Percentiles rank a stretch among this genome's conserved stretches.
Evolutionary conservation across 1,284 basidiomycete genomes (phyloP).

Genomic region (Sutorius eximius): DNA sequence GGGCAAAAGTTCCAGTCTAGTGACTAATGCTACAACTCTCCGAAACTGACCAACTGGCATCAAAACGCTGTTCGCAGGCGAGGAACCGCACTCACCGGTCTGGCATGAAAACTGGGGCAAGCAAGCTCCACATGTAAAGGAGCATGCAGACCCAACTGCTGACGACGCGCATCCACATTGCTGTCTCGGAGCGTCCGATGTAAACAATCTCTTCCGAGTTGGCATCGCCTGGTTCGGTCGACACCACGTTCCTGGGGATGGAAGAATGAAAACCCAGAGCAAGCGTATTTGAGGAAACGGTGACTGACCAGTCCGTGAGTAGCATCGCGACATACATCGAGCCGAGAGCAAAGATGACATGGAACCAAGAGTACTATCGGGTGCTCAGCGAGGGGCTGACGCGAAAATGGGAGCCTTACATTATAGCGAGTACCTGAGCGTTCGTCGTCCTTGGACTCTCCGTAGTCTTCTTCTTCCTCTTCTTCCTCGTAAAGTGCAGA

Average conservation of each 20-base stretch:
- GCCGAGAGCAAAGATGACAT: constrained; percentile 94
- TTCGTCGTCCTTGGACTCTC: constrained; percentile 89
- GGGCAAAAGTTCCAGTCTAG: neutral
- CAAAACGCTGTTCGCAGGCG: neutral
- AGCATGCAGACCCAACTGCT: constrained; percentile 93
- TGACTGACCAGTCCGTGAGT: constrained; percentile 92
- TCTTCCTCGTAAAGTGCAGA: constrained; percentile 89
- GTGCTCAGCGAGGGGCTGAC: constrained; percentile 3
- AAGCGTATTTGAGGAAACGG: constrained; percentile 3
- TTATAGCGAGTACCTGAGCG: constrained; percentile 97
- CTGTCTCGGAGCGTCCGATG: constrained; percentile 92
- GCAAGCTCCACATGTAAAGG: constrained; percentile 87
- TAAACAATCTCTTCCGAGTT: constrained; percentile 78
- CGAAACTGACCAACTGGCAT: constrained; percentile 31
- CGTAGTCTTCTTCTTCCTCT: constrained; percentile 65
- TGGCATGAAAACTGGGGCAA: constrained; percentile 88
- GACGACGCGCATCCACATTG: constrained; percentile 99
- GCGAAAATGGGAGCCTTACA: constrained; percentile 44
- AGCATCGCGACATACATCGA: constrained; percentile 99
- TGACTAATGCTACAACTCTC: constrained; percentile 29
- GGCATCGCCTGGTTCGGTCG: constrained; percentile 45
- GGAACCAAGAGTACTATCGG: constrained; percentile 93
- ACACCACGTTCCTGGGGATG: constrained; percentile 69
- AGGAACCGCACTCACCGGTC: constrained; percentile 56
- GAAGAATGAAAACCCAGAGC: constrained; percentile 3